Conservation (phyloP, 169 alveolate species). For the Plasmodium gonderi region DNA sequence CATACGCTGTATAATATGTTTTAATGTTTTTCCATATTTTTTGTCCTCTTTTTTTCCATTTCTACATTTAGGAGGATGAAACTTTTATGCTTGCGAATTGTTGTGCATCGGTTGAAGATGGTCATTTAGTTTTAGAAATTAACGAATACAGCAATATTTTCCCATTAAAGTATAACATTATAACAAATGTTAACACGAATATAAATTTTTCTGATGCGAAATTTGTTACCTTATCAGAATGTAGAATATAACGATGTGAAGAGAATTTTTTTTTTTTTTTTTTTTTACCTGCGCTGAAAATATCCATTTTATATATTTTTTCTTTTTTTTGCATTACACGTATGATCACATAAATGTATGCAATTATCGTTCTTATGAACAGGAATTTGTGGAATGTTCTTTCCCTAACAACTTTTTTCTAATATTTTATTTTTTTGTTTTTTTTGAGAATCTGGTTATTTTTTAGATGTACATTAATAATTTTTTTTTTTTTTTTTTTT, state of each 20-base stretch:
- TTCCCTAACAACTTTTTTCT: background rate
- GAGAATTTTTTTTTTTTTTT: background rate
- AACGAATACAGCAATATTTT: slow-evolving; percentile 53
- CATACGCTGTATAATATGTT: background rate
- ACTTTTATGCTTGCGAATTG: slow-evolving; percentile 38
- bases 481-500: background rate
- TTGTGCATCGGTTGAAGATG: slow-evolving; percentile 9
- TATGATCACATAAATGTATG: background rate
- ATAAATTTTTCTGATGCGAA: slow-evolving; percentile 54
- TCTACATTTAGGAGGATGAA: slow-evolving; percentile 8
- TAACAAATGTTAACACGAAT: slow-evolving; percentile 23
- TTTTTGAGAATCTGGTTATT: no score
- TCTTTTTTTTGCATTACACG: background rate
- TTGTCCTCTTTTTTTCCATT: background rate
- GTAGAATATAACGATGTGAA: background rate
- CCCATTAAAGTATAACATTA: slow-evolving; percentile 24
- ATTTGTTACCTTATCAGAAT: slow-evolving; percentile 22
- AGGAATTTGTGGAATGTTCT: background rate
- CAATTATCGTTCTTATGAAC: background rate
- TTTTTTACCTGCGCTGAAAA: background rate
- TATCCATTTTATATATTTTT: background rate
- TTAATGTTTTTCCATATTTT: background rate
- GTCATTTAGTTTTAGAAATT: slow-evolving; percentile 31
- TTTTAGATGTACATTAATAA: no score
- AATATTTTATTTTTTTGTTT: background rate